Base-by-base conservation (phyloP, 805 yeast genomes). In the Yarrowia porcina region DNA sequence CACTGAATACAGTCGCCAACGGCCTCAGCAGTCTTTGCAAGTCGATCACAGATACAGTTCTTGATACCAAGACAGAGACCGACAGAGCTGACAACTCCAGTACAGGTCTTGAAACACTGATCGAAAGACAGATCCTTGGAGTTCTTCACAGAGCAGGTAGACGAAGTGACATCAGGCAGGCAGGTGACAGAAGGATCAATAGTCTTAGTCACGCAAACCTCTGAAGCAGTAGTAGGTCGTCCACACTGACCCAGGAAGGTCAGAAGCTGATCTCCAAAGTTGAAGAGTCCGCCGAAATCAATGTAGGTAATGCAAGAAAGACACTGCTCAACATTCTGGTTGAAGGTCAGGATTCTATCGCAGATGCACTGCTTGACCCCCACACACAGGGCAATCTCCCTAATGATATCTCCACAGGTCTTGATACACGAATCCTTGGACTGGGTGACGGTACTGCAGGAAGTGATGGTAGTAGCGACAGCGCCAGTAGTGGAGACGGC, bases 201-300 rank as follows among this genome's bases (percentile, higher is more conserved):
- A 9, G 61, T 54, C 42, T 50, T 50, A 12, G 57, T 50, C 8
- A 50, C 57, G 25, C 57, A 50, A 13, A 50, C 57, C 7, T 50
- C 57, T 6, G 39, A 7, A 4, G 57, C 57, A 17, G 57, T 50
- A 12, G 57, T 50, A 17, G 57, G 42, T 21, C 57, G 41, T 12
- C 38, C 54, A 32, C 54, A 47, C 2, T 36, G 5, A 3, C 54
- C 54, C 9, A 47, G n/a, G 54, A 47, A 47, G 15, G 13, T 47
- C 6, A 47, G 38, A 20, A 47, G 38, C 32, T 47, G 54, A 3
- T 21, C 54, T 2, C 18, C 28, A 18, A 47, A 3, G 38, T 47
- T 21, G 27, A 47, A 47, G 17, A 47, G 8, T 8, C 38, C 38
- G 5, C 38, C 27, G 10, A 47, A 47, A 13, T 47, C 54, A 20